A percentile compares a stretch with the other conserved stretches of the same genome.
phyloP scores from a whole-genome alignment of 768 basidiomycete species.

The Suillus hirtellus region DNA sequence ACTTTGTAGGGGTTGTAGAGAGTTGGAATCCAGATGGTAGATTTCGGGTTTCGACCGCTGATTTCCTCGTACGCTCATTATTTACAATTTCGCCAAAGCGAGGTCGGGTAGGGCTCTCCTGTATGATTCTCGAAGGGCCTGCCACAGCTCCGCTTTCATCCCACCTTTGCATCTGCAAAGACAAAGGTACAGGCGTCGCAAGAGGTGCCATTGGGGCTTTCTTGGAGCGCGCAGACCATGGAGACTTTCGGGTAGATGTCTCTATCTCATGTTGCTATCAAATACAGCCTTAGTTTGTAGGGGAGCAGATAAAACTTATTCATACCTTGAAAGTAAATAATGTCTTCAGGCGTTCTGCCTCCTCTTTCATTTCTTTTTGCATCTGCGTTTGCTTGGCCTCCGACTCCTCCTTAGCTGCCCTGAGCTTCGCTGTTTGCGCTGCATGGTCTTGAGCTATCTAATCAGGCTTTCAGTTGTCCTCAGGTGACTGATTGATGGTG shows the following conservation, averaged over 20 bases:
- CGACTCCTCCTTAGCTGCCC: conserved; percentile 58
- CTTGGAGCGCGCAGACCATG: conserved; percentile 47
- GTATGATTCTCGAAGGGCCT: conserved; percentile 29
- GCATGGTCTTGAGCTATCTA: conserved; percentile 62
- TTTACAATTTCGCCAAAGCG: conserved; percentile 33
- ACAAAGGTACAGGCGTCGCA: conserved; percentile 40
- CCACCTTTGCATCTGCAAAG: conserved; percentile 42
- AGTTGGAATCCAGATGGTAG: conserved; percentile 30
- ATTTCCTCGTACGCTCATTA: conserved; percentile 23
- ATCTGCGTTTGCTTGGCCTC: conserved; percentile 55
- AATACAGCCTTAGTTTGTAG: conserved; percentile 16
- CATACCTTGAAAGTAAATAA: conserved; percentile 69
- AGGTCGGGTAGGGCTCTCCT: conserved; percentile 42
- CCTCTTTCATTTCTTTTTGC: conserved; percentile 64
- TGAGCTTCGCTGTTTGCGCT: conserved; percentile 54
- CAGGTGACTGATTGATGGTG: background rate
- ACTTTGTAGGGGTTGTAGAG: conserved; percentile 19
- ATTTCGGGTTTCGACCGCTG: conserved; percentile 19
- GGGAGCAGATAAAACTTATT: conserved; percentile 9
- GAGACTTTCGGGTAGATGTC: conserved; percentile 50
- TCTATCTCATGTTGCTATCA: conserved; percentile 70
- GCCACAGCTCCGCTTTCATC: conserved; percentile 24
- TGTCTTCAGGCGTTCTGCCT: conserved; percentile 69
- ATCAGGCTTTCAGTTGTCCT: conserved; percentile 2
- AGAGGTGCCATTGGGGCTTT: conserved; percentile 37